Percentiles rank a stretch among this genome's conserved stretches.
Evolutionary conservation across 2,329 filamentous ascomycete species (phyloP).

Genomic region (Cladosporium sp.): DNA sequence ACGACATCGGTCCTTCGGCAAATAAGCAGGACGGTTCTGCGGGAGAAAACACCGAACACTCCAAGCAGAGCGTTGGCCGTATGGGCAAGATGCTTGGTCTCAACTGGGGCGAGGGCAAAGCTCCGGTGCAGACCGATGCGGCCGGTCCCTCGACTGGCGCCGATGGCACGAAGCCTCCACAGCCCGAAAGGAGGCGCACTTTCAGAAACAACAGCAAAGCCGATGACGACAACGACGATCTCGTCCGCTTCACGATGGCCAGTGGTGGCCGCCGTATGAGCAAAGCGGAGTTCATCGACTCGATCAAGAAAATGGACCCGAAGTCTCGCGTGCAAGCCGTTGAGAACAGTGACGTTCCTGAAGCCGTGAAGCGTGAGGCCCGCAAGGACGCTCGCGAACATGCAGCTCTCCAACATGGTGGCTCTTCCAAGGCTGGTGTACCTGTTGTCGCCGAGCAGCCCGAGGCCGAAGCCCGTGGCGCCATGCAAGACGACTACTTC

Average conservation of each 20-base stretch:
- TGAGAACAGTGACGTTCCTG: conserved; percentile 49
- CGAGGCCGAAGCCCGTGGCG: conserved; percentile 21
- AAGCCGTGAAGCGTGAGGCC: conserved; percentile 49
- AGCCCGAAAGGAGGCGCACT: conserved; percentile 9
- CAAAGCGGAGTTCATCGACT: conserved; percentile 75
- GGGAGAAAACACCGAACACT: conserved; percentile 20
- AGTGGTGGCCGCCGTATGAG: conserved; percentile 73
- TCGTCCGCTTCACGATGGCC: conserved; percentile 74
- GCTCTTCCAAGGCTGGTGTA: conserved; percentile 18
- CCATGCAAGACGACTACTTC: conserved; percentile 2
- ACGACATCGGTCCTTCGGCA: conserved; percentile 57
- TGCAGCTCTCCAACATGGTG: conserved; percentile 21
- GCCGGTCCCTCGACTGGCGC: conserved; percentile 20
- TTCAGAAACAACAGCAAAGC: conserved; percentile 7
- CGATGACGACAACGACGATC: conserved; percentile 63
- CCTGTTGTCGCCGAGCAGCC: conserved; percentile 28
- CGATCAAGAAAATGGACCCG: conserved; percentile 71
- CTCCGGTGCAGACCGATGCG: conserved; percentile 23
- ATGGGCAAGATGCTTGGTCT: conserved; percentile 58
- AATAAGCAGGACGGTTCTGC: conserved; percentile 19
- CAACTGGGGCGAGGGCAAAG: conserved; percentile 29
- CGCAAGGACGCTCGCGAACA: conserved; percentile 43
- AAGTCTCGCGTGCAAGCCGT: conserved; percentile 57
- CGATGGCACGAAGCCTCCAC: not conserved
- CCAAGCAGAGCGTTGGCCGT: conserved; percentile 47